These are phyloP conservation scores for Penicillium sp. DNA, from an alignment of 2,329 filamentous ascomycete species.

Conservation along the genomic window DNA sequence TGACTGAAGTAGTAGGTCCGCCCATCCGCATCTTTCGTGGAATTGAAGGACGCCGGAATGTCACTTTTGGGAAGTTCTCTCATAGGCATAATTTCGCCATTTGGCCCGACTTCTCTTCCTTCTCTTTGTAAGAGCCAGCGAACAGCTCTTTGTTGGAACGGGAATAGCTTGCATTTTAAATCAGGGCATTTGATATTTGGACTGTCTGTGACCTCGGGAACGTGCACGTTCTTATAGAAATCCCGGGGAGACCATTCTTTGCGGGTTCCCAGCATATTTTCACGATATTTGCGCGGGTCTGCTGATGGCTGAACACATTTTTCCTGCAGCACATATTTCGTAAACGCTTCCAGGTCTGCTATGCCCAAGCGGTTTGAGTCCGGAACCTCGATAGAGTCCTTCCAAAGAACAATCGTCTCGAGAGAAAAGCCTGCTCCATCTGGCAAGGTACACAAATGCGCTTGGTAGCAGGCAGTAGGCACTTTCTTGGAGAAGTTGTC, in stretches of 20 bases:
- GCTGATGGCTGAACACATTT: conserved; percentile 5
- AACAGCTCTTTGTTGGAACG: conserved; percentile 42
- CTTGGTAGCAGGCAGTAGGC: conserved; percentile 28
- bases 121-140: conserved; percentile 42
- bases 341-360: conserved; percentile 19
- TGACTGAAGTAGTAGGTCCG: conserved; percentile 35
- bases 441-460: conserved; percentile 14
- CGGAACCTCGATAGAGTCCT: conserved; percentile 25
- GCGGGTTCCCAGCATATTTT: conserved; percentile 8
- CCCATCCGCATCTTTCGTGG: conserved; percentile 33
- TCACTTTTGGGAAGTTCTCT: conserved; percentile 2
- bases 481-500: conserved; percentile 21
- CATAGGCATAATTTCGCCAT: conserved; percentile 25
- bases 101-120: conserved; percentile 28
- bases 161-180: conserved; percentile 37
- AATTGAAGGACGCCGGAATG: conserved; percentile 35
- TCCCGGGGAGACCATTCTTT: conserved; percentile 31
- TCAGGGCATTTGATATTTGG: conserved; percentile 31
- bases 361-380: conserved; percentile 15
- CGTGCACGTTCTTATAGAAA: conserved; percentile 43
- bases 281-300: conserved; percentile 3
- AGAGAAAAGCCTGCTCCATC: conserved; percentile 21
- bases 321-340: conserved; percentile 25
- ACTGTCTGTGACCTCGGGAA: conserved; percentile 30
- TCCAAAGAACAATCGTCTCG: conserved; percentile 30